These are phyloP conservation scores for Malbranchea zuffiana DNA, from an alignment of 2,329 filamentous ascomycete genomes.

Conservation along the genomic window DNA sequence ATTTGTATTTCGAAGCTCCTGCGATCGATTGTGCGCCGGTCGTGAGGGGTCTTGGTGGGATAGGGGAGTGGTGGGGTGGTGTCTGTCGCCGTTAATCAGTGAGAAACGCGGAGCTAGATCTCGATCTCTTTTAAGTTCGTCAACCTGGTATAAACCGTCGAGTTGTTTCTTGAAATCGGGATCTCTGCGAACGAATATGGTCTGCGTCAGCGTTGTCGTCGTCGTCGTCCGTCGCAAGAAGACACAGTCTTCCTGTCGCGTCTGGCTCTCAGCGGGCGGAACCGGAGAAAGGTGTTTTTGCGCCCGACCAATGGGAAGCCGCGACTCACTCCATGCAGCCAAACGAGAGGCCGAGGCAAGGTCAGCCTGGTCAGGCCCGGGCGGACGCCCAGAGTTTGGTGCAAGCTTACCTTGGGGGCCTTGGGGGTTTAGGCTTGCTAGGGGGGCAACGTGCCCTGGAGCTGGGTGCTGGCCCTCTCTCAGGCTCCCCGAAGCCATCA, in stretches of 20 bases:
- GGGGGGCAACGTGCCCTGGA: too few species aligned
- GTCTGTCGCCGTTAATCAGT: slow-evolving; percentile 3
- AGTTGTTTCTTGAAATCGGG: too few species aligned
- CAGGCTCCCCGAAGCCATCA: too few species aligned
- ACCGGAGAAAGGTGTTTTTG: slow-evolving; percentile 8
- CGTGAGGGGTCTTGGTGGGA: neutral
- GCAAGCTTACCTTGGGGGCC: too few species aligned
- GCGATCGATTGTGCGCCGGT: neutral
- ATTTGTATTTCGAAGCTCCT: neutral
- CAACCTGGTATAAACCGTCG: too few species aligned
- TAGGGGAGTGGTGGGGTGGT: neutral
- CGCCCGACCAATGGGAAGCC: slow-evolving; percentile 26
- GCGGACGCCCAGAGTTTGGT: too few species aligned
- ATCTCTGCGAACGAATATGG: too few species aligned
- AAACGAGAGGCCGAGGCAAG: slow-evolving; percentile 27
- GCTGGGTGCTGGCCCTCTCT: too few species aligned
- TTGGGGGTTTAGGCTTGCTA: too few species aligned
- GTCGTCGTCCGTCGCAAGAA: neutral
- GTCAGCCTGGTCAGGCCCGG: too few species aligned
- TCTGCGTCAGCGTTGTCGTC: neutral
- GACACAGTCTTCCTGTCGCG: neutral
- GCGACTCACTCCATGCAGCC: slow-evolving; percentile 29
- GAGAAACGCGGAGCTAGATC: too few species aligned
- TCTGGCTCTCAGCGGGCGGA: slow-evolving; percentile 1
- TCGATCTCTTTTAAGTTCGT: too few species aligned